Percentiles rank a stretch among this genome's conserved stretches.
phyloP scores from a whole-genome alignment of 352 stramenopile species.

The Discostella stelligera region DNA sequence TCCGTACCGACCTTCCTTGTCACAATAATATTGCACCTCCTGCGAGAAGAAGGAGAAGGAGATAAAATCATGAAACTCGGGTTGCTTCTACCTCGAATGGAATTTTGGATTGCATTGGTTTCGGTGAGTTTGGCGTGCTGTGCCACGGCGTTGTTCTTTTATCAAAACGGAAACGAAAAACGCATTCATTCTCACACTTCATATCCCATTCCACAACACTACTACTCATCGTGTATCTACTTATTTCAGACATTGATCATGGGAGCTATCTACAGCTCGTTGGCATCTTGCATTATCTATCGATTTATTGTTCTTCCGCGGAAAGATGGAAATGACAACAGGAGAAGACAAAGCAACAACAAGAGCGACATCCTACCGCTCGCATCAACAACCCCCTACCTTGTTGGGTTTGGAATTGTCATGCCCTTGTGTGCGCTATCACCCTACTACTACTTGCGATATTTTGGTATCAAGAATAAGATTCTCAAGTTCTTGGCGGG shows the following conservation, averaged over 20 bases:
- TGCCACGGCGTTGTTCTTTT: no score
- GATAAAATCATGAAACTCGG: conserved; percentile 21
- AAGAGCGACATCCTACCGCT: neutral
- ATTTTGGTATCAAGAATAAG: conserved; percentile 55
- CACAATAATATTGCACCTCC: neutral
- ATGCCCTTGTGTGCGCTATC: conserved; percentile 56
- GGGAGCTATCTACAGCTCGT: conserved; percentile 14
- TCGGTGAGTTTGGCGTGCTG: conserved; percentile 30
- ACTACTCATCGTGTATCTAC: no score
- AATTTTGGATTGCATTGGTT: conserved; percentile 49
- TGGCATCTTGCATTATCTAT: conserved; percentile 37
- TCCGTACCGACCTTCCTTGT: conserved; percentile 6
- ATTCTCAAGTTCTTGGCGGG: conserved; percentile 62
- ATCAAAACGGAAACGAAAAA: no score
- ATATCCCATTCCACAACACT: no score
- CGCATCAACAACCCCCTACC: conserved; percentile 11
- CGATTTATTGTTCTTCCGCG: conserved; percentile 49
- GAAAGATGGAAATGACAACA: conserved; percentile 23
- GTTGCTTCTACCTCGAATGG: conserved; percentile 21
- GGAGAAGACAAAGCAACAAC: neutral
- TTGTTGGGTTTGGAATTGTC: conserved; percentile 65
- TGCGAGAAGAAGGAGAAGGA: neutral
- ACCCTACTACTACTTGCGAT: conserved; percentile 53
- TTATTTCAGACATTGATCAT: conserved; percentile 30
- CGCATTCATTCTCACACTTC: no score